These are phyloP conservation scores for Sporothrix dimorphospora DNA, from an alignment of 2,329 filamentous ascomycete genomes.

Conservation along the genomic window DNA sequence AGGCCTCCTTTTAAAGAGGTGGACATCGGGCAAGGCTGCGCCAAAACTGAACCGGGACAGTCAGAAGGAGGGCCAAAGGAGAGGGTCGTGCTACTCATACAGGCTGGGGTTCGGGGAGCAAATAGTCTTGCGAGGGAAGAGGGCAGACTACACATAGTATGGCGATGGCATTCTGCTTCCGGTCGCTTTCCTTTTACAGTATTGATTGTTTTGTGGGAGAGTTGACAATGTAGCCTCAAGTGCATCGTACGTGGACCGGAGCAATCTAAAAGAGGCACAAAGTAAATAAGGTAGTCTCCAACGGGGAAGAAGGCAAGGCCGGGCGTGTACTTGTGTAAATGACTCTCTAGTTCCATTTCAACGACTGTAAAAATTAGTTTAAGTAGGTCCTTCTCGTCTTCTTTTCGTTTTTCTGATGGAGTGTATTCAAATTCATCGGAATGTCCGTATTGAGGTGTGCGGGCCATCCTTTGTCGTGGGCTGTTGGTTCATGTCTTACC, in stretches of 20 bases:
- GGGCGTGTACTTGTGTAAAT: neutral
- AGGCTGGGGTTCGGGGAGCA: neutral
- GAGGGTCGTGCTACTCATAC: neutral
- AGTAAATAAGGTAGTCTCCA: neutral
- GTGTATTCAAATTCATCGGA: neutral
- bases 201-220: neutral
- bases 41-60: neutral
- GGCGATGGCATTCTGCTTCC: neutral
- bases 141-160: neutral
- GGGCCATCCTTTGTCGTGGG: neutral
- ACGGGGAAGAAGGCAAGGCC: neutral
- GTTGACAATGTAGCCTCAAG: neutral
- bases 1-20: neutral
- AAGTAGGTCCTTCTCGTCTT: no score
- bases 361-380: neutral
- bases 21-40: neutral
- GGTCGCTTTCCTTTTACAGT: neutral
- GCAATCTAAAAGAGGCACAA: neutral
- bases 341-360: neutral
- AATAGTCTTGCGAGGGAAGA: neutral
- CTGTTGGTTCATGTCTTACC: slow-evolving; percentile 7
- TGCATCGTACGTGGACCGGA: neutral
- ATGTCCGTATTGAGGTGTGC: neutral
- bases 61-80: neutral
- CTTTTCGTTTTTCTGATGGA: neutral